phyloP scores from a whole-genome alignment of 2,329 filamentous ascomycete genomes.

The Paradendryphiella salina region DNA sequence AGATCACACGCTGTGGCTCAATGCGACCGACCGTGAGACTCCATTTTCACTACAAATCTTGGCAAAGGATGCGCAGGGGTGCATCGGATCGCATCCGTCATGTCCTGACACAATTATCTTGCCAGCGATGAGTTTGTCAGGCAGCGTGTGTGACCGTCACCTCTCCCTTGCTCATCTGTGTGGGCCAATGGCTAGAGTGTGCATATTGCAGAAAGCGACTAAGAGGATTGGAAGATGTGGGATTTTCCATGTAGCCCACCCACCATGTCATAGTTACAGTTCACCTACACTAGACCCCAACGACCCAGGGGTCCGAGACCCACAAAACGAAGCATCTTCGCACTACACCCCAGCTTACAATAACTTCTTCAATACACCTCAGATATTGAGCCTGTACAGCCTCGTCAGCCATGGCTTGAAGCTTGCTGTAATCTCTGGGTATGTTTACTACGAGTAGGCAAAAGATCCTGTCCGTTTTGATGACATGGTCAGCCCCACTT shows the following conservation, averaged over 20 bases:
- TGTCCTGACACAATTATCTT: conserved; percentile 1
- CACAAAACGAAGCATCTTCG: neutral
- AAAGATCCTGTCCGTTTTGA: conserved; percentile 14
- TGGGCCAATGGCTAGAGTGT: neutral
- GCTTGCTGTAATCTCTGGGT: conserved; percentile 14
- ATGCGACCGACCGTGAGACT: conserved; percentile 5
- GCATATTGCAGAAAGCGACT: neutral
- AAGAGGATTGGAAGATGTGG: too few relatives aligned
- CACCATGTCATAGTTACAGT: neutral
- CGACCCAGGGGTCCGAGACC: neutral
- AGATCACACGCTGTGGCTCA: conserved; percentile 3
- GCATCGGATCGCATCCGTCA: conserved; percentile 2
- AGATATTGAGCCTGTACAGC: neutral
- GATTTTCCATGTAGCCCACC: neutral
- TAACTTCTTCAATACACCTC: neutral
- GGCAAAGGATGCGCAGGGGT: conserved; percentile 8
- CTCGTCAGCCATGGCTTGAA: neutral
- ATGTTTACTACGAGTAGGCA: conserved; percentile 27
- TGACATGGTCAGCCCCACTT: conserved; percentile 34
- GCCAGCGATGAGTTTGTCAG: conserved; percentile 4
- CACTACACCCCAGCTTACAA: neutral
- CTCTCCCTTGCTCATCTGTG: neutral
- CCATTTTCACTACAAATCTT: conserved; percentile 3
- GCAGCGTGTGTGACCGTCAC: conserved; percentile 1
- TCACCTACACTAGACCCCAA: neutral